Conservation (phyloP, 129 eudicot species). For the Scalesia atractyloides region DNA sequence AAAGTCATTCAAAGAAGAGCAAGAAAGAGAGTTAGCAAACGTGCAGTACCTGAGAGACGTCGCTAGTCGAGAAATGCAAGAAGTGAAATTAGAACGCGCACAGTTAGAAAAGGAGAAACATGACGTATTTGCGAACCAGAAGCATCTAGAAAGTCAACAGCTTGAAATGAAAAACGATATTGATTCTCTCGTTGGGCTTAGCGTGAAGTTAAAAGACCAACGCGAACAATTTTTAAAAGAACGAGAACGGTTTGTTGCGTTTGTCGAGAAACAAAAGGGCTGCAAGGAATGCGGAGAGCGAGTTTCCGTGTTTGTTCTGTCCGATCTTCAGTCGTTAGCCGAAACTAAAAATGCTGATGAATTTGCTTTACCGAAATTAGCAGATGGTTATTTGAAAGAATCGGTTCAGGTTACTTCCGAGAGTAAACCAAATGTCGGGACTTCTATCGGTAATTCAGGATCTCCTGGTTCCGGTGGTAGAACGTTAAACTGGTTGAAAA, state of each 20-base stretch:
- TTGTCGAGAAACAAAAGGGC: constrained; percentile 69
- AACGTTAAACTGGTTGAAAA: constrained; percentile 67
- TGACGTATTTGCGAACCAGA: constrained; percentile 58
- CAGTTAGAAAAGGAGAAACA: constrained; percentile 63
- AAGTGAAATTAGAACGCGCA: constrained; percentile 65
- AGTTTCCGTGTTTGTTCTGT: constrained; percentile 59
- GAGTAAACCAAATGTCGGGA: constrained; percentile 38
- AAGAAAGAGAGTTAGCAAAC: constrained; percentile 57
- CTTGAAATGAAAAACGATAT: constrained; percentile 80
- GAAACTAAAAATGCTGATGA: constrained; percentile 52
- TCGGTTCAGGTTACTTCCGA: constrained; percentile 46
- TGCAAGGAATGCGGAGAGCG: constrained; percentile 75
- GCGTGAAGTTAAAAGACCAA: constrained; percentile 82
- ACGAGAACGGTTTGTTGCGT: constrained; percentile 75
- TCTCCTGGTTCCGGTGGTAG: constrained; percentile 65
- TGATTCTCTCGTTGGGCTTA: constrained; percentile 70
- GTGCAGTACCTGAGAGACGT: constrained; percentile 62
- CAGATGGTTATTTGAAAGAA: constrained; percentile 63
- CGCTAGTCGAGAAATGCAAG: constrained; percentile 78
- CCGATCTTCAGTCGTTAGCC: constrained; percentile 75
- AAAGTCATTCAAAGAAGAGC: constrained; percentile 67
- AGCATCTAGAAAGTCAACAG: constrained; percentile 71
- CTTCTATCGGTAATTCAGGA: constrained; percentile 43
- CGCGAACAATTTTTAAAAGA: constrained; percentile 79
- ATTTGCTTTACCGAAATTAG: constrained; percentile 62